A percentile compares a stretch with the other conserved stretches of the same genome.
Evolutionary conservation across 345 rosid genomes (phyloP).

Genomic region (Crucihimalaya himalaica): DNA sequence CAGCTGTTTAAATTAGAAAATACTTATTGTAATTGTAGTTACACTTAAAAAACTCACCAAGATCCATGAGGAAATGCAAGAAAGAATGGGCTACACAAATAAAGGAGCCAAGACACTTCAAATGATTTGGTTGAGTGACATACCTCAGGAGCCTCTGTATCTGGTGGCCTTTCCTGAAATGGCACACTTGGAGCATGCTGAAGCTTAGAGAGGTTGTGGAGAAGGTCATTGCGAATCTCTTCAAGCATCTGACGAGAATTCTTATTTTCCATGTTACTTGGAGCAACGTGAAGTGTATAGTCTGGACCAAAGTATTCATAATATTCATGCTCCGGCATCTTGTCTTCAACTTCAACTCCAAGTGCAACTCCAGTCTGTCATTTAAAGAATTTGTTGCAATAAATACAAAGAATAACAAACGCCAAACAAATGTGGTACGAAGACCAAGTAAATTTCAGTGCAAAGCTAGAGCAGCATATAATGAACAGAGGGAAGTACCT

Average conservation of each 20-base stretch:
- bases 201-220: slow-evolving; percentile 85
- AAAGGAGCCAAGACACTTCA: slow-evolving; percentile 14
- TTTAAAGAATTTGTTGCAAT: slow-evolving; percentile 9
- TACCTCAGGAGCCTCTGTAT: slow-evolving; percentile 78
- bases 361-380: slow-evolving; percentile 71
- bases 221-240: slow-evolving; percentile 77
- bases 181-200: slow-evolving; percentile 98
- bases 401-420: not conserved
- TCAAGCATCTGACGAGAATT: slow-evolving; percentile 70
- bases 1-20: not conserved
- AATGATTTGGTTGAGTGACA: slow-evolving; percentile 24
- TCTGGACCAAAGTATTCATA: slow-evolving; percentile 82
- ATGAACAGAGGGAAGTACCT: slow-evolving; percentile 43
- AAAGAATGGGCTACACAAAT: slow-evolving; percentile 1
- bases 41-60: slow-evolving; percentile 1
- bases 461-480: slow-evolving; percentile 10
- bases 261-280: slow-evolving; percentile 55
- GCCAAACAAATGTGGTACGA: too few species aligned
- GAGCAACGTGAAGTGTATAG: slow-evolving; percentile 61
- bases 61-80: slow-evolving; percentile 12
- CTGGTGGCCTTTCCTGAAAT: slow-evolving; percentile 89
- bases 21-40: not conserved
- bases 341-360: slow-evolving; percentile 73
- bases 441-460: slow-evolving; percentile 10
- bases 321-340: slow-evolving; percentile 83